phyloP scores from a whole-genome alignment of 2,329 filamentous ascomycete genomes.

The Fusarium torulosum region DNA sequence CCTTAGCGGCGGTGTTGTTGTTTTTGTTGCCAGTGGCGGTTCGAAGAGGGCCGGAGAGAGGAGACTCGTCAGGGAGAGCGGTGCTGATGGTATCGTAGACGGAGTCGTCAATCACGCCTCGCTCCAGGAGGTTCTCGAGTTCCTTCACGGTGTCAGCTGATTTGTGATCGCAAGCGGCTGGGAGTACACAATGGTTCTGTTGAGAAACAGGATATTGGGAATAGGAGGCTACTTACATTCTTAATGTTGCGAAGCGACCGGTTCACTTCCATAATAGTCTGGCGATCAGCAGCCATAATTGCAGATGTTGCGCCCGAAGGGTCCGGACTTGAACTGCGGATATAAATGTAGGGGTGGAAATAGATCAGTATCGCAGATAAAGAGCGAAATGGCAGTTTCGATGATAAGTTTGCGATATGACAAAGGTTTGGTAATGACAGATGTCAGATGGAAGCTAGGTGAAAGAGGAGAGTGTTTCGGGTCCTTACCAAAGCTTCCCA shows the following conservation, averaged over 20 bases:
- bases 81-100: conserved; percentile 80
- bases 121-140: conserved; percentile 88
- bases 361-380: not conserved
- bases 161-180: not conserved
- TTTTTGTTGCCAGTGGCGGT: conserved; percentile 54
- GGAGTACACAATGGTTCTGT: not conserved
- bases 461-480: conserved; percentile 28
- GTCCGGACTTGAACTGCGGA: conserved; percentile 6
- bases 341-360: conserved; percentile 8
- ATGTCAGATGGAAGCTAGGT: conserved; percentile 25
- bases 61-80: conserved; percentile 79
- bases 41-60: conserved; percentile 64
- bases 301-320: conserved; percentile 20
- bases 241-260: conserved; percentile 89
- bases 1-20: conserved; percentile 47
- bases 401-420: conserved; percentile 11
- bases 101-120: conserved; percentile 79
- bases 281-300: conserved; percentile 65
- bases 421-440: conserved; percentile 17
- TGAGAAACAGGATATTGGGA: not conserved
- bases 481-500: conserved; percentile 8
- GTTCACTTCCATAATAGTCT: conserved; percentile 77
- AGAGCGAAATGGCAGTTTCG: not conserved
- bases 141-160: conserved; percentile 68
- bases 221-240: conserved; percentile 66